Evolutionary conservation across 352 stramenopile genomes (phyloP).

Genomic region (Aphanomyces euteiches): DNA sequence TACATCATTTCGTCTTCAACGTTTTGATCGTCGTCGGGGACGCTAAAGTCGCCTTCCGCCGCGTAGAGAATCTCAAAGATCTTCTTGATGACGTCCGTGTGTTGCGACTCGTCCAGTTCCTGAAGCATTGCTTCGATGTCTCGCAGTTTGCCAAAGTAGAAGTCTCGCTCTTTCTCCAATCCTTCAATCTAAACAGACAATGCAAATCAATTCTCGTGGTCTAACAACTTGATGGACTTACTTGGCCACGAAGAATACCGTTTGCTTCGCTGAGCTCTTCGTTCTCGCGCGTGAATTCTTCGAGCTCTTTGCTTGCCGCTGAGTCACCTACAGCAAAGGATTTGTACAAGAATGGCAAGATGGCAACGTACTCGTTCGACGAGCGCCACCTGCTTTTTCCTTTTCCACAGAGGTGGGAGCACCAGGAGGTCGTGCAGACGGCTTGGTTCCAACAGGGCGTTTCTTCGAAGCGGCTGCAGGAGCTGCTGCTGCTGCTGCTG

Average conservation of each 20-base stretch:
- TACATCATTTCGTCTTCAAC: constrained; percentile 40
- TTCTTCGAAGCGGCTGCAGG: constrained; percentile 32
- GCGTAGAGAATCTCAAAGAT: constrained; percentile 87
- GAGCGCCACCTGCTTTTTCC: constrained; percentile 5
- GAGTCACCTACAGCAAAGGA: not conserved
- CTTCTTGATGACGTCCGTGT: constrained; percentile 54
- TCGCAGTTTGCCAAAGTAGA: constrained; percentile 99
- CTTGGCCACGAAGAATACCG: constrained; percentile 64
- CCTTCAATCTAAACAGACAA: constrained; percentile 60
- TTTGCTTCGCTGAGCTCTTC: constrained; percentile 74
- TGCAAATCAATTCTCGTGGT: not conserved
- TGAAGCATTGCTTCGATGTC: constrained; percentile 96
- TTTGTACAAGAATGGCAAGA: not conserved
- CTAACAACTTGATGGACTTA: constrained; percentile 32
- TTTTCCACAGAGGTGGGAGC: constrained; percentile 24
- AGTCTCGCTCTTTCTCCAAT: constrained; percentile 95
- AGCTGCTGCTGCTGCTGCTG: constrained; percentile 35
- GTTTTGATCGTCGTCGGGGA: constrained; percentile 38
- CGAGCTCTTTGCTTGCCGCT: constrained; percentile 44
- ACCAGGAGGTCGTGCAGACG: constrained; percentile 15
- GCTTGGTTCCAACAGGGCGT: constrained; percentile 35
- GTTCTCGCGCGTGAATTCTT: constrained; percentile 64
- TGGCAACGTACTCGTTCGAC: constrained; percentile 17
- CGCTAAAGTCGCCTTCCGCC: constrained; percentile 56
- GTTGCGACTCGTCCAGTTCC: constrained; percentile 50